A percentile compares a stretch with the other conserved stretches of the same genome.
Conservation (phyloP, 768 basidiomycete species). For the Obba rivulosa region DNA sequence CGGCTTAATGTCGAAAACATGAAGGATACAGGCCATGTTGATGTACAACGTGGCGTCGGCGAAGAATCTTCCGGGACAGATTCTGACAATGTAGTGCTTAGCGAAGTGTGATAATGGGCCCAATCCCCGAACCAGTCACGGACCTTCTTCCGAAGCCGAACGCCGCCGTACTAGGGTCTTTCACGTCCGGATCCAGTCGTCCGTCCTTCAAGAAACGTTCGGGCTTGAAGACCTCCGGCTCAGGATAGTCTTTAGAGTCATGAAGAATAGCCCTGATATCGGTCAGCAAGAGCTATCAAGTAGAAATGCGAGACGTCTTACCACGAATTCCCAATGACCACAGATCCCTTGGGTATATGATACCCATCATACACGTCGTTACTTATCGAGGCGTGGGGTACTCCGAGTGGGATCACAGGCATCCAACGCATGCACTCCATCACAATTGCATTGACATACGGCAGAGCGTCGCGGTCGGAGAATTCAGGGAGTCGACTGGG, state of each 20-base stretch:
- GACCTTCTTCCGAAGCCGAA: conserved; percentile 24
- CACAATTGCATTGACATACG: conserved; percentile 36
- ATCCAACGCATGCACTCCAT: conserved; percentile 51
- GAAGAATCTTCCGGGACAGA: conserved; percentile 20
- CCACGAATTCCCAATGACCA: conserved; percentile 9
- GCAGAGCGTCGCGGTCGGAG: conserved; percentile 33
- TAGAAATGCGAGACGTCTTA: neutral
- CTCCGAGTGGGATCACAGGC: conserved; percentile 33
- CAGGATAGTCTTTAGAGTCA: conserved; percentile 18
- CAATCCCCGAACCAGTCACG: neutral
- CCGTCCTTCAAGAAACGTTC: conserved; percentile 20
- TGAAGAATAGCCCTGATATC: conserved; percentile 19
- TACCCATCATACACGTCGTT: conserved; percentile 9
- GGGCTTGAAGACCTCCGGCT: conserved; percentile 18
- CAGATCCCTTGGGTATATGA: conserved; percentile 21
- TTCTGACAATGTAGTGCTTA: neutral
- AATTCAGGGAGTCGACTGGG: conserved; percentile 49
- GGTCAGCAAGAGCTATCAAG: neutral
- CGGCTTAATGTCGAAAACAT: conserved; percentile 14
- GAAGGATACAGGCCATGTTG: conserved; percentile 14
- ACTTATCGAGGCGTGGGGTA: neutral
- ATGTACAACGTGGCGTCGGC: conserved; percentile 19
- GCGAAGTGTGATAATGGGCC: neutral
- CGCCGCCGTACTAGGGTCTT: conserved; percentile 10
- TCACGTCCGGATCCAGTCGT: conserved; percentile 9